phyloP scores from a whole-genome alignment of 768 basidiomycete genomes.

The Suillus clintonianus region DNA sequence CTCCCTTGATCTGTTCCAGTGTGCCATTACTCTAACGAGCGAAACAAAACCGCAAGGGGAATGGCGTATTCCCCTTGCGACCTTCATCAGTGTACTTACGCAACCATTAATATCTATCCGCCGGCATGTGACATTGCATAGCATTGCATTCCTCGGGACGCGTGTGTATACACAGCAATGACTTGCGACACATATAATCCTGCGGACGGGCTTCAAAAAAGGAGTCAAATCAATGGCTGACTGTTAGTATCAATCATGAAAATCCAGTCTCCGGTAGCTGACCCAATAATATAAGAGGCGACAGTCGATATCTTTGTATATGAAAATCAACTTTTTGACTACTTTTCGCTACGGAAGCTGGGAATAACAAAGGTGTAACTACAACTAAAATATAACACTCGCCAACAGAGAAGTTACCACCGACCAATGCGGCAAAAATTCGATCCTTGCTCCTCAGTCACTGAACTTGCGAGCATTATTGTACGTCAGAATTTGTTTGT shows the following conservation, averaged over 20 bases:
- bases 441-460: not conserved
- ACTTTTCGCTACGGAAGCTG: not conserved
- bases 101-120: constrained; percentile 8
- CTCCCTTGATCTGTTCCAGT: not conserved
- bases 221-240: not conserved
- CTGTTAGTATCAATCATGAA: not conserved
- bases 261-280: not conserved
- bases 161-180: not conserved
- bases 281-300: not conserved
- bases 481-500: not conserved
- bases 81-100: not conserved
- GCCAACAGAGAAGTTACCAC: not conserved
- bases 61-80: not conserved
- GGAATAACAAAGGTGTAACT: not conserved
- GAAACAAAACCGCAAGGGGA: constrained; percentile 5
- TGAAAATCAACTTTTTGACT: not conserved
- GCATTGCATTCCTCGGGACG: not conserved
- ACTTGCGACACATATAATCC: not conserved
- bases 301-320: not conserved
- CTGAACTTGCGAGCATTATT: not conserved
- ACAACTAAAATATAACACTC: not conserved
- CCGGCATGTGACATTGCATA: not conserved
- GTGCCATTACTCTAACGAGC: not conserved
- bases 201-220: not conserved
- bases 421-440: not conserved